Conservation (phyloP, 2,329 filamentous ascomycete species). For the Aspergillus alliaceus region DNA sequence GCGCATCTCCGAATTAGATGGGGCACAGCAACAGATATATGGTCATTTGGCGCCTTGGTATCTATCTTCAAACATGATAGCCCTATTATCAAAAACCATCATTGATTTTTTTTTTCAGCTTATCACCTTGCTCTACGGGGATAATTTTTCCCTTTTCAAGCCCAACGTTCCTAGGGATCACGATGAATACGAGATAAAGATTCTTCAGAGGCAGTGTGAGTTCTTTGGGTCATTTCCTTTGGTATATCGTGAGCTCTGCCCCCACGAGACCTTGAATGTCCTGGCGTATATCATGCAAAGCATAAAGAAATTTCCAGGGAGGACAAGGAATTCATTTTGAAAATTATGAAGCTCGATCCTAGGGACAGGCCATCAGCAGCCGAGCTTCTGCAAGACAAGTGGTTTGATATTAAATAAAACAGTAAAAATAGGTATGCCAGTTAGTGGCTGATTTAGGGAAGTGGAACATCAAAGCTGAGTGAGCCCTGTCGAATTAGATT, state of each 20-base stretch:
- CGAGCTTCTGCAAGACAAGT: constrained; percentile 39
- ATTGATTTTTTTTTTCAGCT: constrained; percentile 10
- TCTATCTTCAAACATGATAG: background rate
- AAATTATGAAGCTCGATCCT: constrained; percentile 33
- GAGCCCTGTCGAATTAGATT: background rate
- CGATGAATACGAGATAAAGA: constrained; percentile 25
- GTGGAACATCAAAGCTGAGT: too few relatives aligned
- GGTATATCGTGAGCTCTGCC: background rate
- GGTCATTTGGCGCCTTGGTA: constrained; percentile 26
- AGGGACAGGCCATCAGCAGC: constrained; percentile 43
- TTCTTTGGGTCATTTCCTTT: constrained; percentile 5
- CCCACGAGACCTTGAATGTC: background rate
- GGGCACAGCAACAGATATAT: constrained; percentile 28
- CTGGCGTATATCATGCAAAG: background rate
- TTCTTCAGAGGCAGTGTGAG: constrained; percentile 9
- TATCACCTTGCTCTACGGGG: constrained; percentile 21
- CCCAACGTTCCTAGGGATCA: constrained; percentile 20
- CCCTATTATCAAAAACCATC: background rate
- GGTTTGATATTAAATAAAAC: constrained; percentile 26
- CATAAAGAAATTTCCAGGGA: constrained; percentile 27
- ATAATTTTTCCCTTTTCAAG: constrained; percentile 22
- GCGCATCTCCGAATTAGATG: constrained; percentile 22
- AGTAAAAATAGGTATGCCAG: too few relatives aligned
- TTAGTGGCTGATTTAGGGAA: too few relatives aligned
- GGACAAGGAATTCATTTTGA: constrained; percentile 35